Evolutionary conservation across 148 eudicot species (phyloP).

Genomic region (Mesembryanthemum crystallinum): DNA sequence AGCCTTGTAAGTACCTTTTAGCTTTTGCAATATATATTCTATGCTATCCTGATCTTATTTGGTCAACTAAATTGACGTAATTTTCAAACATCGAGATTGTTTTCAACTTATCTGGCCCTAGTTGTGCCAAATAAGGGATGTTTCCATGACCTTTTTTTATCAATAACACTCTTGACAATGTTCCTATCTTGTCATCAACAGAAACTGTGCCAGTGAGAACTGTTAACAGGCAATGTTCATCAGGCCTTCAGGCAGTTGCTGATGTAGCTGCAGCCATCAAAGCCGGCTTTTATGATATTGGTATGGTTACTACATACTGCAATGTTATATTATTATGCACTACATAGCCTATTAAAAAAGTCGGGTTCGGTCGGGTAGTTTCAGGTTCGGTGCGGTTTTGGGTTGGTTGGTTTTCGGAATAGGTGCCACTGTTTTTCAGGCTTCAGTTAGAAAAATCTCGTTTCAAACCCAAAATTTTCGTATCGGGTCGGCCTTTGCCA

Average conservation of each 20-base stretch:
- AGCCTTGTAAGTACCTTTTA: neutral
- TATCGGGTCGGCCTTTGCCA: no score
- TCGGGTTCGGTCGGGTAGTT: no score
- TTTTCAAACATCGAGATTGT: neutral
- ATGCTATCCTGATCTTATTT: neutral
- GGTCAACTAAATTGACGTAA: neutral
- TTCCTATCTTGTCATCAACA: slow-evolving; percentile 21
- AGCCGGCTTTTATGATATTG: slow-evolving; percentile 98
- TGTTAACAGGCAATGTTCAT: slow-evolving; percentile 96
- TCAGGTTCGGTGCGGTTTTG: no score
- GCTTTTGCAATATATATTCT: neutral
- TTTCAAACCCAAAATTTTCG: no score
- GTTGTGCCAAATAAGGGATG: neutral
- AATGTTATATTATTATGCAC: neutral
- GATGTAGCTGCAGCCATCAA: slow-evolving; percentile 99
- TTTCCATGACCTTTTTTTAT: neutral
- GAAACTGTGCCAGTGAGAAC: slow-evolving; percentile 93
- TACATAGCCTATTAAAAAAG: no score
- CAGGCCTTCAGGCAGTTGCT: slow-evolving; percentile 99
- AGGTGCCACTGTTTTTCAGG: no score
- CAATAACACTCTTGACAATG: neutral
- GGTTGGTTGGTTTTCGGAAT: no score
- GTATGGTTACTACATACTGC: slow-evolving; percentile 32
- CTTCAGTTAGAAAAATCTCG: no score
- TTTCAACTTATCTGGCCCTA: neutral